phyloP scores from a whole-genome alignment of 129 eudicot species.

The Rutidosis leptorrhynchoides region DNA sequence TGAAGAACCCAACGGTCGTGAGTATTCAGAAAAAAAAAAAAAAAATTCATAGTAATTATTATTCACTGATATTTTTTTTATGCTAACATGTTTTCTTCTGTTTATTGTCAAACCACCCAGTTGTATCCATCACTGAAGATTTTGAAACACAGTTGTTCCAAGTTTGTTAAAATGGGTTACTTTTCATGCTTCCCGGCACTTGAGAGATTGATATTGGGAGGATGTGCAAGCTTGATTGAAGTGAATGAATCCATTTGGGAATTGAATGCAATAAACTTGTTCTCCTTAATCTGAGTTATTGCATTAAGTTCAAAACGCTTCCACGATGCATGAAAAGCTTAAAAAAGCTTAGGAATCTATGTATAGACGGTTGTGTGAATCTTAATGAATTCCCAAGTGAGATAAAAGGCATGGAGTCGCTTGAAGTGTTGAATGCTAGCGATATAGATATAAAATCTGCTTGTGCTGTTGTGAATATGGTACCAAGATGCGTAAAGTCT shows the following conservation, averaged over 20 bases:
- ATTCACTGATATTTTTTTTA: too few species aligned
- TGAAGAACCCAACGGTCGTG: slow-evolving; percentile 6
- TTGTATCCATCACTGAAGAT: slow-evolving; percentile 21
- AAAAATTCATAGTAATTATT: background rate
- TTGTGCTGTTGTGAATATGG: background rate
- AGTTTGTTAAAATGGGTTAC: slow-evolving; percentile 3
- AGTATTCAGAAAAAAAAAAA: too few species aligned
- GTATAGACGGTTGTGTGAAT: slow-evolving; percentile 20
- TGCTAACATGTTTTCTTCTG: background rate
- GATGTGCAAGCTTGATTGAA: slow-evolving; percentile 17
- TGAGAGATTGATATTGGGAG: slow-evolving; percentile 12
- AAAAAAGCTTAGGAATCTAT: background rate
- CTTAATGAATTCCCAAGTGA: slow-evolving; percentile 2
- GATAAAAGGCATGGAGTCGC: slow-evolving; percentile 8
- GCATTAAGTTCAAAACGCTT: slow-evolving; percentile 7
- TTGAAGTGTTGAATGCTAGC: slow-evolving; percentile 4
- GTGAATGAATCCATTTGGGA: slow-evolving; percentile 24
- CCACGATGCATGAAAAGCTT: slow-evolving; percentile 17
- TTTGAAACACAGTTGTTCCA: slow-evolving; percentile 10
- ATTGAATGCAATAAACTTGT: background rate
- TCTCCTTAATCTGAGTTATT: slow-evolving; percentile 13
- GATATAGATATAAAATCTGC: background rate
- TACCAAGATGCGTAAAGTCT: background rate
- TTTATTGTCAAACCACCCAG: slow-evolving; percentile 1
- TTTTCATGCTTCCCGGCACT: slow-evolving; percentile 20